Conservation (phyloP, 2,329 filamentous ascomycete genomes). For the Tolypocladium cylindrosporum region DNA sequence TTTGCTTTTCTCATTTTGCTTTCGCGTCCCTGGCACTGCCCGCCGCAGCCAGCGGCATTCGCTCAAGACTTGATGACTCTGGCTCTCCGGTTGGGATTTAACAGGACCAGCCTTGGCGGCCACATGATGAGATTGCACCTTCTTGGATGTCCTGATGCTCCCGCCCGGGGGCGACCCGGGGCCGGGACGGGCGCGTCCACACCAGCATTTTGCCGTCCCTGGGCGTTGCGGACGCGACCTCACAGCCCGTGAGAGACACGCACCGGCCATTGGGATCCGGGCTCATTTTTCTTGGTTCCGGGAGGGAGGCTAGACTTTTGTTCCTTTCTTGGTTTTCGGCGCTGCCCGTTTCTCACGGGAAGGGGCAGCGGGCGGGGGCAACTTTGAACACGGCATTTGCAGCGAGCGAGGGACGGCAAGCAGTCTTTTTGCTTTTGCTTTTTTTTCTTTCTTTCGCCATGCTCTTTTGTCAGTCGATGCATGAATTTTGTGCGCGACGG, state of each 20-base stretch:
- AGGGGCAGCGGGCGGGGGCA: not conserved
- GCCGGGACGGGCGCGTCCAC: not conserved
- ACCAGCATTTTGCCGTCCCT: not conserved
- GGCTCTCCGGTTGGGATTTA: not conserved
- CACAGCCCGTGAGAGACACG: not conserved
- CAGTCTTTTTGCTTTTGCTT: not conserved
- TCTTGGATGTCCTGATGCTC: not conserved
- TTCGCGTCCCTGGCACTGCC: not conserved
- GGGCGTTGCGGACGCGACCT: not conserved
- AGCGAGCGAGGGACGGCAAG: not conserved
- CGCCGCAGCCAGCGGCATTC: not conserved
- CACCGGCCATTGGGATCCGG: not conserved
- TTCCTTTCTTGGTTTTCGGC: not conserved
- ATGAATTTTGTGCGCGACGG: not conserved
- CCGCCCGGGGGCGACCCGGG: not conserved
- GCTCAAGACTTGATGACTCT: not conserved
- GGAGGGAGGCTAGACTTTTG: not conserved
- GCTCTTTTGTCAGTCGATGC: not conserved
- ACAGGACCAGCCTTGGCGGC: conserved; percentile 4
- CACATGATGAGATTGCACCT: not conserved
- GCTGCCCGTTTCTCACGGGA: not conserved
- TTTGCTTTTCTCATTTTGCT: not conserved
- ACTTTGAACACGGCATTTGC: not conserved
- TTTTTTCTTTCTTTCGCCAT: not conserved
- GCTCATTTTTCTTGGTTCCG: not conserved